A percentile compares a stretch with the other conserved stretches of the same genome.
phyloP scores from a whole-genome alignment of 805 yeast species.

The Lipomyces mesembrius region DNA sequence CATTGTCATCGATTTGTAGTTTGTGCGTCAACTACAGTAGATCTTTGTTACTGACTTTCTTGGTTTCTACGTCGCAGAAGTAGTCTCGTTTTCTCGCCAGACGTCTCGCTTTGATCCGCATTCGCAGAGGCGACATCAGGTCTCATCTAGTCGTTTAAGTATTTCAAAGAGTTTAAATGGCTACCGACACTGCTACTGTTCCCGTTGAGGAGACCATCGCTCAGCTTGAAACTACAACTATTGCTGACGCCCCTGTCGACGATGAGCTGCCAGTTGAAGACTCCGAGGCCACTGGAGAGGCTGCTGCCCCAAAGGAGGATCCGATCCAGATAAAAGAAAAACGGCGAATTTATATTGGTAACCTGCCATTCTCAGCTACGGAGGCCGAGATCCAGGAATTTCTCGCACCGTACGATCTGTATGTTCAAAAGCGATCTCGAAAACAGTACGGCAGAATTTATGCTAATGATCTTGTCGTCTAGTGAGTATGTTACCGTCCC shows the following conservation, averaged over 20 bases:
- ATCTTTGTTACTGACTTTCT: not conserved
- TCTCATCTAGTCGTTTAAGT: not conserved
- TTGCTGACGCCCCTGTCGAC: slow-evolving; percentile 25
- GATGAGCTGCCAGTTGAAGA: slow-evolving; percentile 4
- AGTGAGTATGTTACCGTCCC: slow-evolving; percentile 24
- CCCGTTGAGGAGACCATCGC: slow-evolving; percentile 15
- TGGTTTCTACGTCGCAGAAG: not conserved
- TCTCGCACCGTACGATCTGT: slow-evolving; percentile 55
- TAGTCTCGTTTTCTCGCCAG: not conserved
- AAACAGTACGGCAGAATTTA: not conserved
- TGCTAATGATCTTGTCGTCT: slow-evolving; percentile 13
- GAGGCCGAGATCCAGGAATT: slow-evolving; percentile 57
- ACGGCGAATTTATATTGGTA: slow-evolving; percentile 57
- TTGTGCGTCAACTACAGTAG: not conserved
- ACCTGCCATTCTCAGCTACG: slow-evolving; percentile 58
- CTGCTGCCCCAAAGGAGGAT: slow-evolving; percentile 19
- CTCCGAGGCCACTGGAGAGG: slow-evolving; percentile 1
- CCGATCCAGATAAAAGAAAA: slow-evolving; percentile 33
- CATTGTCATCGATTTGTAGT: not conserved
- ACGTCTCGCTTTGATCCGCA: not conserved
- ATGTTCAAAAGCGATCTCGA: slow-evolving; percentile 39
- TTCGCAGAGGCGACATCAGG: not conserved
- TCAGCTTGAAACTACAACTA: slow-evolving; percentile 23
- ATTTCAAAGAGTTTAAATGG: slow-evolving; percentile 5
- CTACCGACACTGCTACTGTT: slow-evolving; percentile 16